Evolutionary conservation across 2,329 filamentous ascomycete genomes (phyloP).

Genomic region (Beauveria caledonica): DNA sequence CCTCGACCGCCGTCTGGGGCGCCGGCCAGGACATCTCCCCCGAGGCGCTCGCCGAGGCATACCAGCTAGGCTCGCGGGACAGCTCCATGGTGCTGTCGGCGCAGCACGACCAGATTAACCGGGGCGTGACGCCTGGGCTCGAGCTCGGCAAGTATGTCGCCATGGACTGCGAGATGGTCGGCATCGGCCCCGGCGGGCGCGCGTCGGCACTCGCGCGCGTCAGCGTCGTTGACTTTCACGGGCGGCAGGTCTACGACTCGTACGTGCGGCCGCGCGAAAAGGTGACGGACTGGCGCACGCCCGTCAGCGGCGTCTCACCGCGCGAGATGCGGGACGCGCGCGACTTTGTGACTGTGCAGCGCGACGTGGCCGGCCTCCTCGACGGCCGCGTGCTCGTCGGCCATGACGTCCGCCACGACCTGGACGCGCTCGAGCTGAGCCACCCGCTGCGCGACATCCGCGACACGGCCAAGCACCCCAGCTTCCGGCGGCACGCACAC

Average conservation of each 20-base stretch:
- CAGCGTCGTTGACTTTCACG: conserved; percentile 89
- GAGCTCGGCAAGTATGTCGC: conserved; percentile 84
- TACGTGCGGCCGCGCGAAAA: conserved; percentile 71
- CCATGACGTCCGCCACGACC: conserved; percentile 73
- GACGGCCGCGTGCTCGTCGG: conserved; percentile 68
- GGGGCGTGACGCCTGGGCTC: conserved; percentile 51
- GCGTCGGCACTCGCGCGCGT: conserved; percentile 76
- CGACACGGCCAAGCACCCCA: conserved; percentile 72
- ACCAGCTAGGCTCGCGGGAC: conserved; percentile 45
- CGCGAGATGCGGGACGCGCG: conserved; percentile 63
- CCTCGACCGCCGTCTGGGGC: conserved; percentile 52
- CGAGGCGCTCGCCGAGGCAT: conserved; percentile 53
- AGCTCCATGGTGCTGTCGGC: conserved; percentile 39
- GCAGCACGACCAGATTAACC: conserved; percentile 49
- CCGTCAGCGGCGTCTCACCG: conserved; percentile 72
- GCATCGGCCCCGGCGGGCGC: conserved; percentile 62
- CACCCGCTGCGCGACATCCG: conserved; percentile 73
- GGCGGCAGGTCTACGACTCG: conserved; percentile 86
- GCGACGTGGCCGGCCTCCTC: conserved; percentile 60
- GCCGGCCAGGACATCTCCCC: conserved; percentile 53
- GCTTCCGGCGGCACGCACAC: conserved; percentile 60
- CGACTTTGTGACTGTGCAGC: conserved; percentile 68
- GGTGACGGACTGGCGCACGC: conserved; percentile 86
- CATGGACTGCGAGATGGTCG: conserved; percentile 98
- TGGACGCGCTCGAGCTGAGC: conserved; percentile 66